These are phyloP conservation scores for Cercospora beticola DNA, from an alignment of 2,329 filamentous ascomycete genomes.

Conservation along the genomic window DNA sequence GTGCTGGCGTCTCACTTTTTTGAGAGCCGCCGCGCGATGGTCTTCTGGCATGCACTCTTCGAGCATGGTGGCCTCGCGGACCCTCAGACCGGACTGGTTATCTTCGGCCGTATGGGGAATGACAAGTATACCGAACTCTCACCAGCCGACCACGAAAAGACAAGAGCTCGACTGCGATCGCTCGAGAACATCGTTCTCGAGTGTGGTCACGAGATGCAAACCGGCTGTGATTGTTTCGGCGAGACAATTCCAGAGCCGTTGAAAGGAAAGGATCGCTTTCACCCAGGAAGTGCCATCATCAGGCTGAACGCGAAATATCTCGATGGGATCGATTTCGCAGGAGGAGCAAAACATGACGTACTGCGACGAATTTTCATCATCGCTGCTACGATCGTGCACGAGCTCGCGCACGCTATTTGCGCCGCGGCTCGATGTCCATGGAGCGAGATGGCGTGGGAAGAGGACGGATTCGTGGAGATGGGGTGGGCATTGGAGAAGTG, in stretches of 20 bases:
- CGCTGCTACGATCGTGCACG: slow-evolving; percentile 8
- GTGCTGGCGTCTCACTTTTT: background rate
- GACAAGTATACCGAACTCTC: background rate
- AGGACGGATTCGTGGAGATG: slow-evolving; percentile 13
- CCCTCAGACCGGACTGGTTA: background rate
- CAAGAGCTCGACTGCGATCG: background rate
- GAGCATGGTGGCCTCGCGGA: background rate
- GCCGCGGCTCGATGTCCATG: background rate
- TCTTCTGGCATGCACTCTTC: slow-evolving; percentile 5
- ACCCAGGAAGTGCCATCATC: background rate
- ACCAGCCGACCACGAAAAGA: background rate
- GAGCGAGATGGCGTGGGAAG: slow-evolving; percentile 6
- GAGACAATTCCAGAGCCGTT: background rate
- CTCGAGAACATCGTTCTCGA: background rate
- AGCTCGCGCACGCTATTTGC: slow-evolving; percentile 11
- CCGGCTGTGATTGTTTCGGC: background rate
- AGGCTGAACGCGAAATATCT: background rate
- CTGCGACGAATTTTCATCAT: slow-evolving; percentile 4
- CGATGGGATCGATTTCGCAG: background rate
- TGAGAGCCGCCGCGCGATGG: background rate
- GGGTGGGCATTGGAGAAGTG: slow-evolving; percentile 5
- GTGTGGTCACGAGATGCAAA: background rate
- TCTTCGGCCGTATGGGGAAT: background rate
- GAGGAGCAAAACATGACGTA: background rate
- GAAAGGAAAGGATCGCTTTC: background rate